Evolutionary conservation across 805 yeast species (phyloP).

Genomic region (Debaryomyces hansenii): DNA sequence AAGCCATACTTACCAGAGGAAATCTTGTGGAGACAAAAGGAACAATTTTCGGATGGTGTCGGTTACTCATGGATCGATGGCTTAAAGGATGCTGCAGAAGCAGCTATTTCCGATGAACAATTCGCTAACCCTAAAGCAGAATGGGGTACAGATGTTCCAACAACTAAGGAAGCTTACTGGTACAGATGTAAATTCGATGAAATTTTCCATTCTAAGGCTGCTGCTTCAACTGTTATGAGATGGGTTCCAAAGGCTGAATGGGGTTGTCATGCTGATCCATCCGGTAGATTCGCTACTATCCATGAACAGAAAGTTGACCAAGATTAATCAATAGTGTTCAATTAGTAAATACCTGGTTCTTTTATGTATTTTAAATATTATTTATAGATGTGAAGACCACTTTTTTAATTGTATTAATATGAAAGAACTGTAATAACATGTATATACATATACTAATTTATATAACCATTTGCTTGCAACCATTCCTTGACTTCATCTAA

Average conservation of each 20-base stretch:
- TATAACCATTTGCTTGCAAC: constrained; percentile 28
- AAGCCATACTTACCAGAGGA: constrained; percentile 94
- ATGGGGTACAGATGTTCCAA: constrained; percentile 95
- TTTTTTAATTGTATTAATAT: not conserved
- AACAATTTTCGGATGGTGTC: constrained; percentile 98
- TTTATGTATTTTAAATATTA: not conserved
- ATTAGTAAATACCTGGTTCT: constrained; percentile 1
- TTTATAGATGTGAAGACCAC: not conserved
- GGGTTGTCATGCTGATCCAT: constrained; percentile 99
- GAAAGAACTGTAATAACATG: too few species aligned
- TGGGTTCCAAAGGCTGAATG: constrained; percentile 99
- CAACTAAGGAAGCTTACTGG: constrained; percentile 99
- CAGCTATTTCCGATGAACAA: constrained; percentile 83
- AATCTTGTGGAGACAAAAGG: constrained; percentile 99
- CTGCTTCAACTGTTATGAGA: constrained; percentile 96
- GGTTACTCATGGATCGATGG: constrained; percentile 99
- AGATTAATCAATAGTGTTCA: not conserved
- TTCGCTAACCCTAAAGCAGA: constrained; percentile 87
- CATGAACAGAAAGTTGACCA: constrained; percentile 60
- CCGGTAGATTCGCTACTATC: constrained; percentile 93
- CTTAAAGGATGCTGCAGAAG: constrained; percentile 92
- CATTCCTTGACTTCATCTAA: constrained; percentile 40
- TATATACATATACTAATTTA: not conserved
- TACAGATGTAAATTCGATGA: constrained; percentile 96
- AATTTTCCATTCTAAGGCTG: constrained; percentile 82